Base-by-base conservation (phyloP, 306 rosid genomes). In the Rosa persica region DNA sequence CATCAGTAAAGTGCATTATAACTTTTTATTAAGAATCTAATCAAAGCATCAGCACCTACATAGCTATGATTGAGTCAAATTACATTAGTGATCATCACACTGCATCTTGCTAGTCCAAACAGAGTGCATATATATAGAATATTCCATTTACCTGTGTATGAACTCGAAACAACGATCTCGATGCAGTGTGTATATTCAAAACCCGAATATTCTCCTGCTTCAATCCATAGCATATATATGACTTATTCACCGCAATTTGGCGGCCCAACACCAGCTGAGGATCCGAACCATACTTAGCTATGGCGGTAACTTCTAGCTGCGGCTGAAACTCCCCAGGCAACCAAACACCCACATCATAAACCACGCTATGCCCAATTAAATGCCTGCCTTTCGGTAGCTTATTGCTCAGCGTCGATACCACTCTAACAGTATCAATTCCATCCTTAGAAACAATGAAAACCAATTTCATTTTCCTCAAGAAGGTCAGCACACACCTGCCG, bases 241-340 rank as follows among this genome's bases (percentile, higher is more conserved):
- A 89, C 83, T 91, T 91, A 73, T 96, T 96, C 54, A 96, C 99
- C 4, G 97, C 99, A 81, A 93, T 96, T 78, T 96, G 99, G n/a
- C 99, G 81, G 0, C 99, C 98, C 76, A 96, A 30, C 66, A 96
- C 93, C 66, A 90, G 93, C 87, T 91, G 90, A 64, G 99, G 99
- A 82, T 96, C 99, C 1, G 99, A 96, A 44, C 89, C 97, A 49
- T 96, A 93, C 80, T 93, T 93, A 0, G 99, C 93, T 2, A 96
- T 96, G 0, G 99, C 98, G 8, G 98, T 93, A 8, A 93, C 99
- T 74, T 96, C 99, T 1, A 93, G 96, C 88, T 96, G 99, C 12
- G 98, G 98, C 85, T 93, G 98, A 39, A 88, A 86, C 89, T 96
- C 99, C 8, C 99, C 97, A 0, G 83, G 92, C 67, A 93, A 27